Conservation (phyloP, 2,329 filamentous ascomycete species). For the Apiospora koreana region DNA sequence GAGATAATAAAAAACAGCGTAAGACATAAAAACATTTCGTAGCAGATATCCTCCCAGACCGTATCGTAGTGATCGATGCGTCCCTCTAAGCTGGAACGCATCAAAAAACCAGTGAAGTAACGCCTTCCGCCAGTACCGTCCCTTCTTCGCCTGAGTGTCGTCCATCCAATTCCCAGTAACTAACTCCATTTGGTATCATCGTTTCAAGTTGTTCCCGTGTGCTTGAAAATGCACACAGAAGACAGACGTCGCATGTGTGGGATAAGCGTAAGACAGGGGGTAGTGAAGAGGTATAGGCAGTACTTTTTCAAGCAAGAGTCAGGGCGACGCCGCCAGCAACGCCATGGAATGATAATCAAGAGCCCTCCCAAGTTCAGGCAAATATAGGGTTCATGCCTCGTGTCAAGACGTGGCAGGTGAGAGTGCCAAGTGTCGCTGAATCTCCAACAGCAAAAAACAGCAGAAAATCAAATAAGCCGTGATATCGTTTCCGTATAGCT, state of each 20-base stretch:
- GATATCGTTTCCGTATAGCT: neutral
- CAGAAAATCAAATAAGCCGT: conserved; percentile 5
- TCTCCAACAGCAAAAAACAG: neutral
- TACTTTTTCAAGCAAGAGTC: neutral
- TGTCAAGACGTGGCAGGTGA: neutral
- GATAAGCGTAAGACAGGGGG: neutral
- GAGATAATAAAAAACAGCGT: neutral
- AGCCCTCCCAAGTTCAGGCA: neutral
- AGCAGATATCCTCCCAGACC: conserved; percentile 2
- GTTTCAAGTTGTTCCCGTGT: neutral
- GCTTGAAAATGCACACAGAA: neutral
- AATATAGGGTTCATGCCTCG: neutral
- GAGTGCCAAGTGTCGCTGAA: neutral
- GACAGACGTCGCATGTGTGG: neutral
- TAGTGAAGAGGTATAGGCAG: neutral
- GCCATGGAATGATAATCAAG: neutral
- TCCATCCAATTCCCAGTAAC: neutral
- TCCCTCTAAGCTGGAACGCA: conserved; percentile 1
- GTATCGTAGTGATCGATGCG: neutral
- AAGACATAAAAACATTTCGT: conserved; percentile 7
- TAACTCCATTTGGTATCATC: neutral
- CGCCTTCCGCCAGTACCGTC: neutral
- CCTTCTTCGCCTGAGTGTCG: neutral
- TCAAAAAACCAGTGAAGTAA: neutral
- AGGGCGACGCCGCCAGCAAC: neutral